These are phyloP conservation scores for Beauveria sp. DNA, from an alignment of 2,329 filamentous ascomycete species.

Conservation along the genomic window DNA sequence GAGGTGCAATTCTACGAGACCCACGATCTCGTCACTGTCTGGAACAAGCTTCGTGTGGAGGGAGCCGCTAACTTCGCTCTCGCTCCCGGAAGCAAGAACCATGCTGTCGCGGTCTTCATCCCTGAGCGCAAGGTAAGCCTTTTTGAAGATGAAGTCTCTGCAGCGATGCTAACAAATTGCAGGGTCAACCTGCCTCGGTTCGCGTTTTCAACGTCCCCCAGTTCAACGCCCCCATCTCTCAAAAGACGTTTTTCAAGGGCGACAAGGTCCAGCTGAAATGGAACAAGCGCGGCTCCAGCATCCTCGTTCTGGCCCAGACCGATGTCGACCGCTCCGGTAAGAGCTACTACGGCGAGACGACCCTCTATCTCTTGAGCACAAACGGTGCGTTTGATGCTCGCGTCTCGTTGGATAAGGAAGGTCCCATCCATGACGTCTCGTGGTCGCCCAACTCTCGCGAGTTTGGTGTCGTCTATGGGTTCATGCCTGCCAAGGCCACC, in stretches of 20 bases:
- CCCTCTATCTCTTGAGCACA: conserved; percentile 86
- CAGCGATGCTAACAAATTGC: conserved; percentile 14
- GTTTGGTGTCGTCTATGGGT: conserved; percentile 95
- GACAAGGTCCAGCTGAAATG: conserved; percentile 99
- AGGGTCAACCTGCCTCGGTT: conserved; percentile 89
- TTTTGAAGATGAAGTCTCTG: not conserved
- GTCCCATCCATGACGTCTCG: conserved; percentile 94
- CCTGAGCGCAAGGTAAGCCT: conserved; percentile 80
- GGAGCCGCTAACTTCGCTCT: conserved; percentile 84
- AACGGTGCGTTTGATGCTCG: conserved; percentile 89
- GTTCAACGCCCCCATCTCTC: conserved; percentile 74
- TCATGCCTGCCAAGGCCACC: conserved; percentile 98
- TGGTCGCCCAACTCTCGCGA: conserved; percentile 98
- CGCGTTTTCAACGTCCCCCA: conserved; percentile 91
- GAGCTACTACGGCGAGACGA: conserved; percentile 98
- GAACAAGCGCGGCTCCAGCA: conserved; percentile 84
- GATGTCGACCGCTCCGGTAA: conserved; percentile 98
- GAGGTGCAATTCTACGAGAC: conserved; percentile 97
- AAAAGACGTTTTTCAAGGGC: conserved; percentile 99
- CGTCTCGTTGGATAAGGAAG: conserved; percentile 89
- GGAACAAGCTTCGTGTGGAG: conserved; percentile 92
- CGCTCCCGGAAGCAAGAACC: conserved; percentile 72
- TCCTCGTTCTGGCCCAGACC: conserved; percentile 93
- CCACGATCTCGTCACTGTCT: conserved; percentile 74
- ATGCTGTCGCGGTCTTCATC: conserved; percentile 89